phyloP scores from a whole-genome alignment of 768 basidiomycete genomes.

The Hemileccinum rubropunctum region DNA sequence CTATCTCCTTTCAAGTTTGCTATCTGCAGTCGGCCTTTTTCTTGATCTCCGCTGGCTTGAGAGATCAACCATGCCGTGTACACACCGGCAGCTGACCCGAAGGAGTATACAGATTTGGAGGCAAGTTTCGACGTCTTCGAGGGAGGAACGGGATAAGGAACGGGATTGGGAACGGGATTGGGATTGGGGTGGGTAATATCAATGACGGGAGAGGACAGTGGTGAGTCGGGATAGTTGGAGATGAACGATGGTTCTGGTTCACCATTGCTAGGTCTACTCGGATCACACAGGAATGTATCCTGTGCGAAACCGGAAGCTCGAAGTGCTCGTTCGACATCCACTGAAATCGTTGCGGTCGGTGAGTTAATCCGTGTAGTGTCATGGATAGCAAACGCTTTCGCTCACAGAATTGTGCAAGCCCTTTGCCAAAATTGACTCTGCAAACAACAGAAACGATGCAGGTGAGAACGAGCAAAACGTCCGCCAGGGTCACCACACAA shows the following conservation, averaged over 20 bases:
- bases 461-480: slow-evolving; percentile 40
- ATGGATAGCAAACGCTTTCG: not conserved
- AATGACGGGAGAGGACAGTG: not conserved
- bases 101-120: not conserved
- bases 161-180: too few species aligned
- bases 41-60: not conserved
- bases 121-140: not conserved
- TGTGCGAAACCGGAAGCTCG: slow-evolving; percentile 16
- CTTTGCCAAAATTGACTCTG: slow-evolving; percentile 53
- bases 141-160: too few species aligned
- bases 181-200: not conserved
- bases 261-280: not conserved
- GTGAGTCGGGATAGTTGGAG: too few species aligned
- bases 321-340: slow-evolving; percentile 15
- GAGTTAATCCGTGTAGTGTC: not conserved
- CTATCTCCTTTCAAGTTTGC: too few species aligned
- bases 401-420: slow-evolving; percentile 52
- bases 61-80: slow-evolving; percentile 4
- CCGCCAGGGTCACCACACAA: slow-evolving; percentile 40
- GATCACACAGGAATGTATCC: slow-evolving; percentile 11
- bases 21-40: not conserved
- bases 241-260: not conserved
- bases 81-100: not conserved
- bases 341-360: not conserved
- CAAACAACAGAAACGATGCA: slow-evolving; percentile 46